Conservation (phyloP, 768 basidiomycete species). For the Collybia sp. region DNA sequence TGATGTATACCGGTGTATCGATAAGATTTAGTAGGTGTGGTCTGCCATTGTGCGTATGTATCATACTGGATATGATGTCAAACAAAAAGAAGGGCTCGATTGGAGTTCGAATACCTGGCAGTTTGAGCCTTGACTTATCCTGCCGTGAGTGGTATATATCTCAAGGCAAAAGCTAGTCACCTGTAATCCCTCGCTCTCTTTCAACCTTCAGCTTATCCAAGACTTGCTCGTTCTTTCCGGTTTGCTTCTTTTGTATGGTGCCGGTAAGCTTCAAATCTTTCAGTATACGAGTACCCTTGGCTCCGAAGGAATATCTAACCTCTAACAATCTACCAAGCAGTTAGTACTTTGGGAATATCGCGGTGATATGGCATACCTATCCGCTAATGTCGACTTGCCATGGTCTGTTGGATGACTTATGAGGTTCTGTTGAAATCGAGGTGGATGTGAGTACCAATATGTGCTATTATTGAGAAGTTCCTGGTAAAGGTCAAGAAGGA, state of each 20-base stretch:
- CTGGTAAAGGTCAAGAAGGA: conserved; percentile 27
- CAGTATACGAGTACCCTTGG: conserved; percentile 4
- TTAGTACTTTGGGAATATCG: conserved; percentile 1
- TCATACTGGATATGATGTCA: conserved; percentile 54
- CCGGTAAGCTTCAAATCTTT: conserved; percentile 65
- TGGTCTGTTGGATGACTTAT: conserved; percentile 52
- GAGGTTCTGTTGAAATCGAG: not conserved
- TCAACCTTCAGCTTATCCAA: conserved; percentile 96
- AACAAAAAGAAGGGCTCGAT: conserved; percentile 1
- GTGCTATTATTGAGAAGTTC: conserved; percentile 96
- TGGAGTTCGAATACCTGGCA: conserved; percentile 51
- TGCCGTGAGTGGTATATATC: conserved; percentile 1
- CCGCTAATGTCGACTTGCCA: conserved; percentile 93
- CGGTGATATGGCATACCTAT: conserved; percentile 46
- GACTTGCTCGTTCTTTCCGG: conserved; percentile 77
- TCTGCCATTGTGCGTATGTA: conserved; percentile 51
- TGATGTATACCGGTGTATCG: conserved; percentile 76
- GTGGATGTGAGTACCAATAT: conserved; percentile 59
- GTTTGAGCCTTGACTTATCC: conserved; percentile 89
- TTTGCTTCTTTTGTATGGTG: conserved; percentile 66
- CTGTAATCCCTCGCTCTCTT: conserved; percentile 93
- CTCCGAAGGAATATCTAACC: conserved; percentile 33
- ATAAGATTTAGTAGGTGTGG: conserved; percentile 86
- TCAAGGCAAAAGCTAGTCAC: conserved; percentile 30
- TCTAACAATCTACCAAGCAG: conserved; percentile 55